Percentiles rank a stretch among this genome's conserved stretches.
phyloP scores from a whole-genome alignment of 2,329 filamentous ascomycete species.

The Aspergillus bombycis region DNA sequence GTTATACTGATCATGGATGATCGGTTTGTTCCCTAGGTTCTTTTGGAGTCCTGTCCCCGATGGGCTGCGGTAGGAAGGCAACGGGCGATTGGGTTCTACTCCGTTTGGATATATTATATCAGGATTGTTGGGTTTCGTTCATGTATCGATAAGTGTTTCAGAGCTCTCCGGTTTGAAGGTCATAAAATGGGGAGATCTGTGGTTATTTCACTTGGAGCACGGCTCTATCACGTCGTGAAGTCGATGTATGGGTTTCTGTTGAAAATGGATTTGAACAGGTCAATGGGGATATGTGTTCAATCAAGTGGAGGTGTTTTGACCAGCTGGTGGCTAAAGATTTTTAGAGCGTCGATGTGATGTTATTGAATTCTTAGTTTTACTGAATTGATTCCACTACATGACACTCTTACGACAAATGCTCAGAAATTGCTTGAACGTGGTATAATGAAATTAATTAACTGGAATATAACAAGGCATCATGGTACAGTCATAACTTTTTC shows the following conservation, averaged over 20 bases:
- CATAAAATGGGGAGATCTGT: neutral
- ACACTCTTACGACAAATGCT: neutral
- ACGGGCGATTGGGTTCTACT: neutral
- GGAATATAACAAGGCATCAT: constrained; percentile 35
- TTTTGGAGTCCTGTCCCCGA: neutral
- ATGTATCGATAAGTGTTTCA: neutral
- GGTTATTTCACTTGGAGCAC: neutral
- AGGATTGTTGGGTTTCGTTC: neutral
- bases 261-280: no score
- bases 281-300: no score
- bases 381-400: neutral
- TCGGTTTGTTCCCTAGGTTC: neutral
- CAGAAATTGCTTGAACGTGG: neutral
- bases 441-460: constrained; percentile 5
- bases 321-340: neutral
- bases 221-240: neutral
- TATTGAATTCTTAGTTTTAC: neutral
- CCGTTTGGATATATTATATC: neutral
- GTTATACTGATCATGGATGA: no score
- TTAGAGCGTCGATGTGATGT: neutral
- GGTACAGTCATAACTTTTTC: constrained; percentile 42
- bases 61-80: no score
- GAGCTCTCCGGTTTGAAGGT: neutral
- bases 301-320: no score
- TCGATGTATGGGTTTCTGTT: neutral